Base-by-base conservation (phyloP, 139 green algal genomes). In the Raphidocelis subcapitata region DNA sequence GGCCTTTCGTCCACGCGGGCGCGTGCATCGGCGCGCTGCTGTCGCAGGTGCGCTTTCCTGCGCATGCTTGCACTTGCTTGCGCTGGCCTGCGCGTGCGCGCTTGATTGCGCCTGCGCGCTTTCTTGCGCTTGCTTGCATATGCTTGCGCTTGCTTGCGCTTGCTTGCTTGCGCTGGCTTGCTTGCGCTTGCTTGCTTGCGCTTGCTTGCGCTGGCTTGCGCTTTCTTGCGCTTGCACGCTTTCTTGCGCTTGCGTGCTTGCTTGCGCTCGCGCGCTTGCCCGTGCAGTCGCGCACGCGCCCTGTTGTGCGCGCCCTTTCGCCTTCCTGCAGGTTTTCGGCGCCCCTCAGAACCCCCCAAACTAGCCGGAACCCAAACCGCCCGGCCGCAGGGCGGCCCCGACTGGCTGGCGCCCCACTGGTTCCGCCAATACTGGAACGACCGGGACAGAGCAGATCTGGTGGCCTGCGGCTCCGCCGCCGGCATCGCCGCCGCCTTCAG, bases 401-500 rank as follows among this genome's bases (percentile, higher is more conserved):
- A 8, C 41, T 8, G 41, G 8, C 8, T 49, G 8, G 41, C 41
- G 41, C 41, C 41, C 4, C 31, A 55, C 32, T 85, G 74, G 74
- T 82, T 95, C 60, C 81, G 73, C 1, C 62, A 80, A 24, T 90
- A 94, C 52, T 86, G 81, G 69, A 94, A 92, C 57, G 91, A 94
- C 76, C 51, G 81, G 24, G 89, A 95, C 74, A 80, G 88, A 1
- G 67, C 77, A 24, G 89, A 96, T 76, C 67, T 94, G 61, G 82
- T 96, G 60, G 90, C 88, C 2, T 91, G 81, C 65, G 92, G 92
- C 5, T 82, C 91, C 23, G 89, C 87, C 31, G 80, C 77, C 37
- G 92, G 92, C 15, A 87, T 95, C 61, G 89, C 92, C 16, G 92
- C 89, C 20, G 92, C 92, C 3, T 97, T 97, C 74, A 77, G 88